phyloP scores from a whole-genome alignment of 2,329 filamentous ascomycete genomes.

The Ophiostoma triangulosporum region DNA sequence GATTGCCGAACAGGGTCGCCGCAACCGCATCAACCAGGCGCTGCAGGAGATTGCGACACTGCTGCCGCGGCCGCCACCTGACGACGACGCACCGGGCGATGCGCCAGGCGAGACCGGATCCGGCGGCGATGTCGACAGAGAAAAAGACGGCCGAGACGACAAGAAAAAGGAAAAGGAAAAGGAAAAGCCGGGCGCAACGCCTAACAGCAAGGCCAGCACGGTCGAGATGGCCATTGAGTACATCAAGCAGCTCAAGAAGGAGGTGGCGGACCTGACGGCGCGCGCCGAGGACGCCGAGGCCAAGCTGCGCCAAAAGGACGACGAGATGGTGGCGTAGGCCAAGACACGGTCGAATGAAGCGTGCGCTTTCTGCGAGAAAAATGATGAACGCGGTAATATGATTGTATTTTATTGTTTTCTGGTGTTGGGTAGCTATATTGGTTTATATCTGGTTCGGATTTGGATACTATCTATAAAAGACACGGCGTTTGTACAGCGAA shows the following conservation, averaged over 20 bases:
- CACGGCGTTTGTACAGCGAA: no score
- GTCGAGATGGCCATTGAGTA: slow-evolving; percentile 97
- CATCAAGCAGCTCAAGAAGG: slow-evolving; percentile 70
- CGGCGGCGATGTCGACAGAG: neutral
- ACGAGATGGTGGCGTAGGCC: neutral
- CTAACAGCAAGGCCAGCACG: slow-evolving; percentile 87
- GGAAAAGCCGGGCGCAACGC: slow-evolving; percentile 61
- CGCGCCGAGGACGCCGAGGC: slow-evolving; percentile 53
- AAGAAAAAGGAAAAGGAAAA: slow-evolving; percentile 62
- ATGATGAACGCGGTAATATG: no score
- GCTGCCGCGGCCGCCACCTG: slow-evolving; percentile 39
- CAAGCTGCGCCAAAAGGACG: slow-evolving; percentile 28
- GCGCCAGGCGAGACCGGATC: neutral
- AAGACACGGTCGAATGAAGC: no score
- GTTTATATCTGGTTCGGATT: no score
- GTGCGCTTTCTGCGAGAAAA: no score
- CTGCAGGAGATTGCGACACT: slow-evolving; percentile 82
- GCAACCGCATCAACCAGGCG: slow-evolving; percentile 90
- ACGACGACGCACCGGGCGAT: slow-evolving; percentile 19
- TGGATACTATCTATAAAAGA: no score
- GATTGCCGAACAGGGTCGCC: slow-evolving; percentile 87
- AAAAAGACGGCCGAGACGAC: slow-evolving; percentile 11
- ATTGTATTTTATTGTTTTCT: no score
- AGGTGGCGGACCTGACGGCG: slow-evolving; percentile 51
- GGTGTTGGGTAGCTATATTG: no score